Evolutionary conservation across 1,139 yeast genomes (phyloP).

Genomic region (Pichia sp.): DNA sequence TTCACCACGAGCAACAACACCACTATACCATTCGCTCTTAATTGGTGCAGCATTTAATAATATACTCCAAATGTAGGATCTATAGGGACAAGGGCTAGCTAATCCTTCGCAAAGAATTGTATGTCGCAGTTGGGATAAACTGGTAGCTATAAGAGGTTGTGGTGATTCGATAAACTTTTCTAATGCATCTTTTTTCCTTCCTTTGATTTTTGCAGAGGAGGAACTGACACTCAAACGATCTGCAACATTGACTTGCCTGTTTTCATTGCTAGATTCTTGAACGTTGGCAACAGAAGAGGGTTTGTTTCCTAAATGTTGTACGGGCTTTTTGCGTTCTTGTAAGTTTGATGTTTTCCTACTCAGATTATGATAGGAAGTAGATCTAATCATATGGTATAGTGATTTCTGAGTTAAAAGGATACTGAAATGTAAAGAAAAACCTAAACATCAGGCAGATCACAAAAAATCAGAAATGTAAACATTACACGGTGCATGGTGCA

Average conservation of each 20-base stretch:
- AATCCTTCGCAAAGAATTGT: conserved; percentile 75
- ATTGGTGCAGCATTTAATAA: conserved; percentile 59
- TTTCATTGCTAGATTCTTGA: no score
- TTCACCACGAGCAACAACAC: conserved; percentile 53
- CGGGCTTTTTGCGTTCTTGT: not conserved
- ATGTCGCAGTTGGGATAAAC: conserved; percentile 75
- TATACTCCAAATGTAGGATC: conserved; percentile 80
- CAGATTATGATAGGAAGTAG: conserved; percentile 6
- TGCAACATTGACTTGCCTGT: no score
- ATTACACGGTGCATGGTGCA: no score
- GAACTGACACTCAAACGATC: no score
- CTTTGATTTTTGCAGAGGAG: conserved; percentile 22
- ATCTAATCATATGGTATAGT: conserved; percentile 10
- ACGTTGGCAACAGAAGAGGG: no score
- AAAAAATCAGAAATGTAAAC: no score
- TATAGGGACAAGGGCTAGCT: conserved; percentile 54
- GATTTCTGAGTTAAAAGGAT: no score
- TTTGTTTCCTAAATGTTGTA: not conserved
- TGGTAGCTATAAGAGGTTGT: conserved; percentile 58
- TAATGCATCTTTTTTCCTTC: conserved; percentile 56
- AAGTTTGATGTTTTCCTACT: conserved; percentile 2
- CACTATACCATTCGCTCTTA: conserved; percentile 46
- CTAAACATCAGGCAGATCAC: no score
- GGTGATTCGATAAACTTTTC: conserved; percentile 59
- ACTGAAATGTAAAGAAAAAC: not conserved